Evolutionary conservation across 495 filamentous ascomycete genomes (phyloP).

Genomic region (Apodospora peruviana): DNA sequence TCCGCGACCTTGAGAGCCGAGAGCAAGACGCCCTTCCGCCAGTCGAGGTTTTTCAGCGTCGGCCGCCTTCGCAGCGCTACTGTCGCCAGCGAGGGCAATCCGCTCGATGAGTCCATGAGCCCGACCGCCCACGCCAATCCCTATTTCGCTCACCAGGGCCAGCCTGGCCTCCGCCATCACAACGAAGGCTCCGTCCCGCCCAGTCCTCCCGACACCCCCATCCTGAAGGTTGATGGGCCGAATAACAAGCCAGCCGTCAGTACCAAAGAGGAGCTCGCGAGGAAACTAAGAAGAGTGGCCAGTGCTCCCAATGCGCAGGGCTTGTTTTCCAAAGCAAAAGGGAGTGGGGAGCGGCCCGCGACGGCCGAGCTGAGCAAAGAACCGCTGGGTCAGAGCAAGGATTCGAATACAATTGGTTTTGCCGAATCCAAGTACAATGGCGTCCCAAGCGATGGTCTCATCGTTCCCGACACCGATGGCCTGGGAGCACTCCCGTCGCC

Average conservation of each 20-base stretch:
- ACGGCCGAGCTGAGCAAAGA: constrained; percentile 79
- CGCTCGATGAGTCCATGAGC: constrained; percentile 79
- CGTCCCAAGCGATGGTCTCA: constrained; percentile 11
- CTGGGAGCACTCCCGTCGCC: constrained; percentile 40
- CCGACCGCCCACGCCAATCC: constrained; percentile 94
- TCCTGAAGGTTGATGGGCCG: constrained; percentile 64
- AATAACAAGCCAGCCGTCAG: constrained; percentile 67
- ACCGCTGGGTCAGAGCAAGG: constrained; percentile 55
- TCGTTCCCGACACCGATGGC: constrained; percentile 20
- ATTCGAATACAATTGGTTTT: constrained; percentile 52
- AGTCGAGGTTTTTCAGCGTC: constrained; percentile 77
- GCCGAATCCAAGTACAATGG: constrained; percentile 32
- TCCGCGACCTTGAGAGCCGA: constrained; percentile 37
- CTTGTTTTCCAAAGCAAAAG: constrained; percentile 64
- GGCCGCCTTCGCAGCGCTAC: constrained; percentile 76
- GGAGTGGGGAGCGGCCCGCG: constrained; percentile 60
- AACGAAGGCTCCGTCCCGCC: constrained; percentile 93
- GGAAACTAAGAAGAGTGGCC: constrained; percentile 87
- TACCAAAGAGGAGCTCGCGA: constrained; percentile 87
- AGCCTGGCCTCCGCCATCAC: constrained; percentile 85
- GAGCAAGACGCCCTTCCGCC: constrained; percentile 66
- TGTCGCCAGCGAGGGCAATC: constrained; percentile 89
- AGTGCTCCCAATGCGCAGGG: constrained; percentile 97
- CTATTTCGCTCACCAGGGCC: constrained; percentile 95
- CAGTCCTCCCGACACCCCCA: constrained; percentile 90